Conservation (phyloP, 1,284 basidiomycete species). For the Apiotrichum siamense region DNA sequence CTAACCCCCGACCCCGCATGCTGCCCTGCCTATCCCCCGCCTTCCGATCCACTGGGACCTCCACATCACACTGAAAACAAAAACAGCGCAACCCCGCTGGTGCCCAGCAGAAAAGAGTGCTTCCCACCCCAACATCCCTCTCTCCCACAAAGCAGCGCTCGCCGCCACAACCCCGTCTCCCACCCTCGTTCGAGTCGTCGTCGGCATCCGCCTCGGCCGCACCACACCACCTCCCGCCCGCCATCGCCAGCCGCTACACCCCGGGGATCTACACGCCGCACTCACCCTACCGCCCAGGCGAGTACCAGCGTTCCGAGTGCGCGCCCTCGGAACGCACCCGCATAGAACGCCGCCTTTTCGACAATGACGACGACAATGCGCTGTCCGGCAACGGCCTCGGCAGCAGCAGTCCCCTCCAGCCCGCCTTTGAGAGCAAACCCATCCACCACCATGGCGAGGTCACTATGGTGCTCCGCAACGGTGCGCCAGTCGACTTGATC, state of each 20-base stretch:
- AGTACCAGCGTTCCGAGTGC: slow-evolving; percentile 31
- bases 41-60: neutral
- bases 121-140: slow-evolving; percentile 29
- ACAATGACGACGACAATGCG: slow-evolving; percentile 22
- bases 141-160: slow-evolving; percentile 19
- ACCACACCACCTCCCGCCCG: slow-evolving; percentile 22
- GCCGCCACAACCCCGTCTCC: slow-evolving; percentile 11
- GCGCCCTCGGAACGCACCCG: slow-evolving; percentile 29
- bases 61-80: neutral
- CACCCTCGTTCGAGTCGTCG: slow-evolving; percentile 14
- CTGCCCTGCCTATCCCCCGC: neutral
- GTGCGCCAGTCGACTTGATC: slow-evolving; percentile 39
- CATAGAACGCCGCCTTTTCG: slow-evolving; percentile 30
- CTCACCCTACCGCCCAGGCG: slow-evolving; percentile 31
- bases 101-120: slow-evolving; percentile 20
- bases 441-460: slow-evolving; percentile 35
- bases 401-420: slow-evolving; percentile 27
- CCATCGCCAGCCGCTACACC: slow-evolving; percentile 21
- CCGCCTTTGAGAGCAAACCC: slow-evolving; percentile 35
- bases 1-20: too few species aligned
- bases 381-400: slow-evolving; percentile 8
- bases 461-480: slow-evolving; percentile 41
- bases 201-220: too few species aligned
- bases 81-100: neutral
- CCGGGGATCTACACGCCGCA: slow-evolving; percentile 22